Conservation (phyloP, 2,329 filamentous ascomycete genomes). For the Venturia effusa region DNA sequence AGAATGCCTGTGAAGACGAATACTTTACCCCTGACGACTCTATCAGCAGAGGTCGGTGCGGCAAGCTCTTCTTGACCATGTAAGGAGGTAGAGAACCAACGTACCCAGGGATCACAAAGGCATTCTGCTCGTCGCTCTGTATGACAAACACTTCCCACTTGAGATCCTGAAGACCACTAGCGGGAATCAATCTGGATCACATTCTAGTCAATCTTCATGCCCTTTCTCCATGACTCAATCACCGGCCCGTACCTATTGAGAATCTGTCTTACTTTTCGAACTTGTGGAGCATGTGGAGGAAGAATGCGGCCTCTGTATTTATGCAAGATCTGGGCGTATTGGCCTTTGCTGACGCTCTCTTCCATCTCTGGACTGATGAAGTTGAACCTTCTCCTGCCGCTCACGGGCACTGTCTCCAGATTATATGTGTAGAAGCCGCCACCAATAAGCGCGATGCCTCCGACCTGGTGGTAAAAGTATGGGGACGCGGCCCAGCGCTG, state of each 20-base stretch:
- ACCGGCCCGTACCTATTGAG: slow-evolving; percentile 30
- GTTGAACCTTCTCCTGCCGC: slow-evolving; percentile 64
- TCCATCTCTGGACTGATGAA: slow-evolving; percentile 48
- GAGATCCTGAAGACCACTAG: slow-evolving; percentile 46
- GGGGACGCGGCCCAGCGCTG: slow-evolving; percentile 31
- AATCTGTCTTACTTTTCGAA: slow-evolving; percentile 30
- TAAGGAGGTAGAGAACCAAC: slow-evolving; percentile 11
- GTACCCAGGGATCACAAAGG: slow-evolving; percentile 62
- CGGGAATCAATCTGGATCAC: slow-evolving; percentile 55
- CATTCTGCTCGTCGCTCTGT: slow-evolving; percentile 57
- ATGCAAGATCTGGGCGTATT: slow-evolving; percentile 2
- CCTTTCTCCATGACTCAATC: slow-evolving; percentile 24
- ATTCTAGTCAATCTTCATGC: slow-evolving; percentile 49
- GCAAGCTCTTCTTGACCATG: neutral
- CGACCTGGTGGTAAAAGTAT: slow-evolving; percentile 37
- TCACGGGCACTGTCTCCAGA: slow-evolving; percentile 54
- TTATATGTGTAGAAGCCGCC: slow-evolving; percentile 56
- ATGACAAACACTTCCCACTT: slow-evolving; percentile 69
- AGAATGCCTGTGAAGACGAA: slow-evolving; percentile 69
- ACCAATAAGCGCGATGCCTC: slow-evolving; percentile 29
- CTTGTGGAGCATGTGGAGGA: neutral
- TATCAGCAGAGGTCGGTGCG: slow-evolving; percentile 5
- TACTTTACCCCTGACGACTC: slow-evolving; percentile 52
- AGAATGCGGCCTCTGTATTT: slow-evolving; percentile 5
- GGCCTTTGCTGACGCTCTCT: slow-evolving; percentile 31